A percentile compares a stretch with the other conserved stretches of the same genome.
Evolutionary conservation across 208 protist species (phyloP).

Genomic region (Balamuthia mandrillaris): DNA sequence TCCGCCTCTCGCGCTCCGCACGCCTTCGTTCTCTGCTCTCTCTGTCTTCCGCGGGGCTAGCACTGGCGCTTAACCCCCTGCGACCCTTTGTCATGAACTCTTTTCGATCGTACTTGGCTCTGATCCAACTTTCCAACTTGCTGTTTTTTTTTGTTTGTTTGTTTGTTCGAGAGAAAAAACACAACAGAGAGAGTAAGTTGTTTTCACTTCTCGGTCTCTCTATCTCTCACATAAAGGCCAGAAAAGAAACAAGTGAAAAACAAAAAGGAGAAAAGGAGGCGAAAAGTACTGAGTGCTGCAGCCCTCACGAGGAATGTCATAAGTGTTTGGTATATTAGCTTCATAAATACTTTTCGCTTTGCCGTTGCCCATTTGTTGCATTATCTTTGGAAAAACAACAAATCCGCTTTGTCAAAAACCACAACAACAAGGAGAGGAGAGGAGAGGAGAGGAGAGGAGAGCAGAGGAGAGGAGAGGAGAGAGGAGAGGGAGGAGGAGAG

Average conservation of each 20-base stretch:
- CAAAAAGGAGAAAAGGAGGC: too few species aligned
- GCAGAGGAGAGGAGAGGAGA: too few species aligned
- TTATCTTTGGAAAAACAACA: too few species aligned
- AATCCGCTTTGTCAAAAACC: too few species aligned
- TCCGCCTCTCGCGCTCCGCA: not conserved
- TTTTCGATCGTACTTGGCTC: conserved; percentile 33
- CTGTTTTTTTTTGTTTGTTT: not conserved
- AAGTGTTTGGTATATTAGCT: not conserved
- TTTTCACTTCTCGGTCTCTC: too few species aligned
- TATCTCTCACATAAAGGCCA: too few species aligned
- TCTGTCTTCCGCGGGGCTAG: not conserved
- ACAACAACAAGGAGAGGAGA: too few species aligned
- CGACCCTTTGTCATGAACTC: too few species aligned
- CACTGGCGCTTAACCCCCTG: too few species aligned
- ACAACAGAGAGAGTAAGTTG: not conserved
- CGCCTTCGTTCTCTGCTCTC: not conserved
- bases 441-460: too few species aligned
- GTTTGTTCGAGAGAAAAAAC: not conserved
- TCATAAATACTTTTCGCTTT: conserved; percentile 10
- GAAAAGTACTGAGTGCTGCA: not conserved
- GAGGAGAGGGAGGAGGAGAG: too few species aligned
- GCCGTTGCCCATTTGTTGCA: conserved; percentile 34
- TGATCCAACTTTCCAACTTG: conserved; percentile 7
- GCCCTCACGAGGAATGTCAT: not conserved
- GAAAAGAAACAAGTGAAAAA: too few species aligned